phyloP scores from a whole-genome alignment of 441 rosid genomes.

The Populus hybrid region DNA sequence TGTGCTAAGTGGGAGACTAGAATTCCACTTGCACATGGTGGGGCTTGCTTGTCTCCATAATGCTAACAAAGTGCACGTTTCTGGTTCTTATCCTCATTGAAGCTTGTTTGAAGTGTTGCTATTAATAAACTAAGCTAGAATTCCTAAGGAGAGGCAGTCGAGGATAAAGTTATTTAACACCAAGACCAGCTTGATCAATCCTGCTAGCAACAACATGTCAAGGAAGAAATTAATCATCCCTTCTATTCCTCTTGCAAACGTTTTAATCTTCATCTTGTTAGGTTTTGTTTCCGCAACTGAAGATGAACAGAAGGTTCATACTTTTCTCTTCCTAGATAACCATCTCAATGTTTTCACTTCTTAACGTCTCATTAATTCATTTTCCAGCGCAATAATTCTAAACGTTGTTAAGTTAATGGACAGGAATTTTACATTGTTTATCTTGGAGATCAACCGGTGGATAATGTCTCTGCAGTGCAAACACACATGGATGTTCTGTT shows the following conservation, averaged over 20 bases:
- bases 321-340: not conserved
- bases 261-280: constrained; percentile 17
- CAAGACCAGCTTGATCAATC: not conserved
- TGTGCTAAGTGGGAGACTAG: no score
- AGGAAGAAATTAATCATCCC: constrained; percentile 2
- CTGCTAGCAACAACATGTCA: constrained; percentile 12
- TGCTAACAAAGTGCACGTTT: constrained; percentile 25
- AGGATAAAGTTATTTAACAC: not conserved
- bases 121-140: constrained; percentile 14
- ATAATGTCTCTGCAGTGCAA: constrained; percentile 29
- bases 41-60: no score
- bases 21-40: no score
- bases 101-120: not conserved
- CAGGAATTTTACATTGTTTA: constrained; percentile 68
- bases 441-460: constrained; percentile 40
- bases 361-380: not conserved
- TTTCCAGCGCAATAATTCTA: not conserved
- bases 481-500: constrained; percentile 50
- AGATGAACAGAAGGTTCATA: constrained; percentile 18
- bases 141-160: not conserved
- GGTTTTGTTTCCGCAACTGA: constrained; percentile 18
- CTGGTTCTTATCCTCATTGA: constrained; percentile 7
- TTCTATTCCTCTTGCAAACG: constrained; percentile 1
- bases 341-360: not conserved
- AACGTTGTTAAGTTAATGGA: not conserved